Base-by-base conservation (phyloP, 2,329 filamentous ascomycete genomes). In the Phaeosphaeria sp. region DNA sequence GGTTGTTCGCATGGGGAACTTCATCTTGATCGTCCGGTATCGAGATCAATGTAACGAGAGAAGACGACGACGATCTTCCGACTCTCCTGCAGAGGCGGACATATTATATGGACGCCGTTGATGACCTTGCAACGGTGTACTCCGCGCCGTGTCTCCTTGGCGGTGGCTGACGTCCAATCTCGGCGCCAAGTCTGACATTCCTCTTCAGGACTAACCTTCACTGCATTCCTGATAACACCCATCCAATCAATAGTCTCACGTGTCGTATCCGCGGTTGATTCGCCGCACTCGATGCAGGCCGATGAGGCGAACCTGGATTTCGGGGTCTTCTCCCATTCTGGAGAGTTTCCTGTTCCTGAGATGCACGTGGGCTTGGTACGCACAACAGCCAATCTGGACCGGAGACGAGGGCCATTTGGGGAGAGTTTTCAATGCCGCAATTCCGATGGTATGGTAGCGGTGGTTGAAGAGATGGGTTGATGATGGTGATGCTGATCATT, bases 221-320 rank as follows among this genome's bases (percentile, higher is more conserved):
- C 47, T 42, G 45, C 45, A 56, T 56, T 24, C 57, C 58, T 64
- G 69, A 72, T 72, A 72, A 64, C 63, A 61, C 56, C 30, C 53
- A 55, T 21, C 71, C 69, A 72, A 67, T 72, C 60, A 68, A 36
- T 49, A 47, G 15, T n/a, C 53, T 64, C 71, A 73, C 69, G 71
- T 73, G 71, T 59, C 49, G 46, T 47, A 17, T 48, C 33, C 40
- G 57, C 54, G 51, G 51, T 36, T 30, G 57, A 49, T 45, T 45
- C 40, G 43, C 57, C 56, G 55, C 53, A 40, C 39, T 55, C 43
- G 24, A 48, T 56, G 54, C 56, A 61, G 54, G 53, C 39, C 36
- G 24, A 39, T 44, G n/a, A 21, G 39, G 42, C 30, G 45, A 55
- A 59, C 65, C 67, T 65, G 65, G 62, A 60, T 53, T 21, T 49